phyloP scores from a whole-genome alignment of 768 basidiomycete genomes.

The Chalciporus sphaerocephalus region DNA sequence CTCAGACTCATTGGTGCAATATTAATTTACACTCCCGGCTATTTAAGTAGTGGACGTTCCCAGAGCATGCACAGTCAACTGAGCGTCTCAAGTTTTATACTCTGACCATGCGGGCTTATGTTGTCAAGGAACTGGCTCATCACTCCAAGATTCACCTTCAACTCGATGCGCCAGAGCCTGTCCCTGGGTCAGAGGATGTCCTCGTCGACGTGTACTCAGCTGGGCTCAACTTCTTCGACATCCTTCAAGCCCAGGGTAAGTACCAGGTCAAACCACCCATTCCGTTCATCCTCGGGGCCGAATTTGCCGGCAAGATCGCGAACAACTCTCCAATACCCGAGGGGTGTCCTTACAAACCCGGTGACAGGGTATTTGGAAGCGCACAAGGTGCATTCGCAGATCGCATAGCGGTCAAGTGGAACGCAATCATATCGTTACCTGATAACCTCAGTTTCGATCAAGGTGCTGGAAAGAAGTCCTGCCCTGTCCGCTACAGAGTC shows the following conservation, averaged over 20 bases:
- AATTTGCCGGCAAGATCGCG: constrained; percentile 81
- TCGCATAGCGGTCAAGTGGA: constrained; percentile 53
- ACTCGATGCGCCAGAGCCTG: constrained; percentile 55
- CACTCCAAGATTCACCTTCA: constrained; percentile 59
- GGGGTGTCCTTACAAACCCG: constrained; percentile 72
- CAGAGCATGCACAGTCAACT: no score
- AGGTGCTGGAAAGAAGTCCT: constrained; percentile 58
- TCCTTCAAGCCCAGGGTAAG: constrained; percentile 85
- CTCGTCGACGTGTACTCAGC: constrained; percentile 73
- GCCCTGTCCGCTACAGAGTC: not conserved
- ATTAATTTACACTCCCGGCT: no score
- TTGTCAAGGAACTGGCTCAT: constrained; percentile 64
- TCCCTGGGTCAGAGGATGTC: constrained; percentile 47
- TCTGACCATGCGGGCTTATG: constrained; percentile 68
- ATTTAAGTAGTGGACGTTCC: no score
- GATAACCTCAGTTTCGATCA: constrained; percentile 75
- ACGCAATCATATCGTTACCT: constrained; percentile 60
- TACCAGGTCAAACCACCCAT: constrained; percentile 80
- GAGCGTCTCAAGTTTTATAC: not conserved
- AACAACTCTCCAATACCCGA: constrained; percentile 68
- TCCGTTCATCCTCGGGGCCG: constrained; percentile 80
- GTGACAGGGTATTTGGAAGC: constrained; percentile 86
- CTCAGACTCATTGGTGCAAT: no score
- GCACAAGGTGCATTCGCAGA: constrained; percentile 81
- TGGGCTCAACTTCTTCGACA: constrained; percentile 78